Conservation (phyloP, 225 moss, liverwort and hornwort genomes). For the Polytrichum commune region DNA sequence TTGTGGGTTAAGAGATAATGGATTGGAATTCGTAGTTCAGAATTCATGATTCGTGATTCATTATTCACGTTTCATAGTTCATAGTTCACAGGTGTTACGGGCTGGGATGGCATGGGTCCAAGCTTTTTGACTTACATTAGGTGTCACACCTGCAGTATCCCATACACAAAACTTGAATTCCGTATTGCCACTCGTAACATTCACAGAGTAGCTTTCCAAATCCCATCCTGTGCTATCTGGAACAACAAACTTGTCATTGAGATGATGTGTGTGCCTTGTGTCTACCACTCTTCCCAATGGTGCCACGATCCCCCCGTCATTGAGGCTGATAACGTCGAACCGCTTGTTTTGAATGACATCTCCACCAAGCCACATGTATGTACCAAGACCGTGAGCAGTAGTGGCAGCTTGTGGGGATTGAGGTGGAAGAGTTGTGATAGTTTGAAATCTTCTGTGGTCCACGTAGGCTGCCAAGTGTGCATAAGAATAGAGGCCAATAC, state of each 20-base stretch:
- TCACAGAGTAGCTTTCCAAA: slow-evolving; percentile 26
- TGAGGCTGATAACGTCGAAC: slow-evolving; percentile 29
- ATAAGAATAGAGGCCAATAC: slow-evolving; percentile 65
- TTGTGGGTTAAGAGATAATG: too few relatives aligned
- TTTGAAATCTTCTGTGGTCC: slow-evolving; percentile 29
- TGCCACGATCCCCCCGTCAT: slow-evolving; percentile 21
- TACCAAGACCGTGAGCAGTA: slow-evolving; percentile 88
- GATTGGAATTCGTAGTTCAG: too few relatives aligned
- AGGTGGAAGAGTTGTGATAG: slow-evolving; percentile 4
- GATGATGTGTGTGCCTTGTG: slow-evolving; percentile 7
- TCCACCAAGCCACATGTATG: slow-evolving; percentile 74
- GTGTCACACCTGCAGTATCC: slow-evolving; percentile 27
- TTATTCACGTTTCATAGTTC: too few relatives aligned
- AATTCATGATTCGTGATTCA: too few relatives aligned
- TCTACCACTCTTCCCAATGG: slow-evolving; percentile 12
- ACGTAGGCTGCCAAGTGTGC: slow-evolving; percentile 78
- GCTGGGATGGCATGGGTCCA: not conserved
- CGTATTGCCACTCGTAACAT: slow-evolving; percentile 25
- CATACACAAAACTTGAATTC: slow-evolving; percentile 41
- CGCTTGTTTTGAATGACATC: slow-evolving; percentile 17
- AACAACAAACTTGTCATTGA: slow-evolving; percentile 31
- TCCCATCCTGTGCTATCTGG: slow-evolving; percentile 19
- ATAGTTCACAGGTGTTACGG: too few relatives aligned
- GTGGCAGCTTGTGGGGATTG: slow-evolving; percentile 2
- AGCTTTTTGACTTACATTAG: slow-evolving; percentile 29